Conservation (phyloP, 2,329 filamentous ascomycete species). For the Venturia asperata region DNA sequence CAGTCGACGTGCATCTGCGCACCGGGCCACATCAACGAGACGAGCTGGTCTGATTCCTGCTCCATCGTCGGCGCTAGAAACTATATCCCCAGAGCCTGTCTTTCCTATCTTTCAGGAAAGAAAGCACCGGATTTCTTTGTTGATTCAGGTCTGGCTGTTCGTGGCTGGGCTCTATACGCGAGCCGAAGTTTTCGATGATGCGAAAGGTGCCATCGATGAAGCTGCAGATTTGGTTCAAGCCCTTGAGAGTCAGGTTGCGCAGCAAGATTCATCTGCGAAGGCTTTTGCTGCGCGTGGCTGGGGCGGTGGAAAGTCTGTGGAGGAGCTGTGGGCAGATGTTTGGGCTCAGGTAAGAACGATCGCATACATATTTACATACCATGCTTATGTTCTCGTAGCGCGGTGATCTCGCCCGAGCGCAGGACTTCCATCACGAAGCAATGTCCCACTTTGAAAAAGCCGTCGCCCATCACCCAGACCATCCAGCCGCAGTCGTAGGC, state of each 20-base stretch:
- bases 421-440: conserved; percentile 58
- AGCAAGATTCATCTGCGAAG: conserved; percentile 51
- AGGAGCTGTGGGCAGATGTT: conserved; percentile 78
- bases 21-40: conserved; percentile 35
- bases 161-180: conserved; percentile 83
- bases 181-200: conserved; percentile 72
- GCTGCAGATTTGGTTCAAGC: conserved; percentile 67
- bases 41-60: conserved; percentile 40
- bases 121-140: conserved; percentile 48
- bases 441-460: conserved; percentile 75
- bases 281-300: conserved; percentile 61
- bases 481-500: conserved; percentile 71
- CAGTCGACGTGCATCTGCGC: conserved; percentile 27
- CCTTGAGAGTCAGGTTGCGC: conserved; percentile 59
- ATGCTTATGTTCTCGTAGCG: conserved; percentile 43
- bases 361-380: not conserved
- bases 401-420: conserved; percentile 59
- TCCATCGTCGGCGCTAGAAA: conserved; percentile 24
- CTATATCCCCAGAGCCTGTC: conserved; percentile 36
- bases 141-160: conserved; percentile 83
- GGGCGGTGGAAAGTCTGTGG: conserved; percentile 73
- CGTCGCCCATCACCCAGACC: conserved; percentile 70
- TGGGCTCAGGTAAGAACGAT: conserved; percentile 62
- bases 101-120: conserved; percentile 47
- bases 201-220: conserved; percentile 71